These are phyloP conservation scores for Oidiodendron maius DNA, from an alignment of 495 filamentous ascomycete species.

Conservation along the genomic window DNA sequence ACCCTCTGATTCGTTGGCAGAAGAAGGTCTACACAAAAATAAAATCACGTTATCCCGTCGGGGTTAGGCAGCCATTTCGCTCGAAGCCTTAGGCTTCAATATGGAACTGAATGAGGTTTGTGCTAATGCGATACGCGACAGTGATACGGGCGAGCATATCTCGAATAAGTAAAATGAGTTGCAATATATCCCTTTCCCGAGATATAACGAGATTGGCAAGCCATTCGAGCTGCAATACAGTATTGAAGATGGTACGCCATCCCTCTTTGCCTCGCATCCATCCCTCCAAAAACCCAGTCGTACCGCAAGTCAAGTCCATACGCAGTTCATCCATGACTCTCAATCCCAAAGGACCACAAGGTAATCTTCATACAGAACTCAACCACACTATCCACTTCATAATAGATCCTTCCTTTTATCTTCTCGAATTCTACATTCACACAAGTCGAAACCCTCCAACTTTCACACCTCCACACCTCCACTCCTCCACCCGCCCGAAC, in stretches of 20 bases:
- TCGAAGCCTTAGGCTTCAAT: no score
- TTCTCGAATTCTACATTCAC: constrained; percentile 98
- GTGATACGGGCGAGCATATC: constrained; percentile 70
- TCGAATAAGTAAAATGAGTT: constrained; percentile 73
- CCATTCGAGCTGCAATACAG: constrained; percentile 84
- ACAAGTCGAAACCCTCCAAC: constrained; percentile 87
- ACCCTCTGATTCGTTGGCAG: no score
- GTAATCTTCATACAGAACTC: constrained; percentile 60
- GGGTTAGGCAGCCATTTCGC: no score
- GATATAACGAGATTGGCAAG: constrained; percentile 80
- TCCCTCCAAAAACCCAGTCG: no score
- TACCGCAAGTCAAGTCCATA: no score
- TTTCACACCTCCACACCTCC: constrained; percentile 87
- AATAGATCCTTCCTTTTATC: constrained; percentile 87
- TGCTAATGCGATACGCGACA: no score
- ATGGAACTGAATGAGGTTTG: no score
- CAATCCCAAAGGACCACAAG: neutral
- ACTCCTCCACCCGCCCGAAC: constrained; percentile 82
- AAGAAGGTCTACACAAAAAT: no score
- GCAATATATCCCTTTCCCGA: constrained; percentile 88
- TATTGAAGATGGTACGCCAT: constrained; percentile 43
- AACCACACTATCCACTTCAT: constrained; percentile 89
- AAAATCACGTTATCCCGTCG: no score
- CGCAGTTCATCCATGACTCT: no score
- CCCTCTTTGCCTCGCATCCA: neutral